Evolutionary conservation across 768 basidiomycete species (phyloP).

Genomic region (Mycena amicta): DNA sequence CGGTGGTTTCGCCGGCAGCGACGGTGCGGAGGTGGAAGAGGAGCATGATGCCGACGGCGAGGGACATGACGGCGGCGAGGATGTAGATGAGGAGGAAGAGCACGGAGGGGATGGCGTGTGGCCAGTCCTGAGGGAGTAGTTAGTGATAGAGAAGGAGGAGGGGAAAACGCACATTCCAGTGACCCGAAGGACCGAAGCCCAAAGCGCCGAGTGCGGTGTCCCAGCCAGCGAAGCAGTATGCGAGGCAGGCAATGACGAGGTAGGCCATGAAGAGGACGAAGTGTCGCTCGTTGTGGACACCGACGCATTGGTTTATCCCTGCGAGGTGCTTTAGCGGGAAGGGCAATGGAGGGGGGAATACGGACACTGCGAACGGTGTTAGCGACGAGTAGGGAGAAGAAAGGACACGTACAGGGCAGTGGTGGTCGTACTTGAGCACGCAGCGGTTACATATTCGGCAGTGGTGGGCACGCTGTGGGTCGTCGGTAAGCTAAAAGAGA

Average conservation of each 20-base stretch:
- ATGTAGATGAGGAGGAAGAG: conserved; percentile 77
- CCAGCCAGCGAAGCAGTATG: conserved; percentile 73
- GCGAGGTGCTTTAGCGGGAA: conserved; percentile 7
- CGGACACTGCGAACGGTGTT: conserved; percentile 6
- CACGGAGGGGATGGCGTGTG: conserved; percentile 64
- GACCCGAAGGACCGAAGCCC: conserved; percentile 38
- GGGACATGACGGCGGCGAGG: conserved; percentile 70
- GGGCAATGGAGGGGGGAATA: neutral
- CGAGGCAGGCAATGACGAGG: conserved; percentile 60
- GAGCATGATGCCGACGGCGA: conserved; percentile 75
- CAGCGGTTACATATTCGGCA: conserved; percentile 91
- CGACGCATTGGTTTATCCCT: conserved; percentile 99
- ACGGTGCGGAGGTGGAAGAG: conserved; percentile 76
- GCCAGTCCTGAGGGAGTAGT: conserved; percentile 45
- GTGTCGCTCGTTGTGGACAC: conserved; percentile 92
- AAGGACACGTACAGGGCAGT: conserved; percentile 76
- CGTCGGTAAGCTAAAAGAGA: neutral
- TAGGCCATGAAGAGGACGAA: conserved; percentile 95
- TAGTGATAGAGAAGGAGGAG: neutral
- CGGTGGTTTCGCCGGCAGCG: conserved; percentile 77
- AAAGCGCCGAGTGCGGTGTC: conserved; percentile 57
- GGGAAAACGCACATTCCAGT: conserved; percentile 38
- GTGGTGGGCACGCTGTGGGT: conserved; percentile 81
- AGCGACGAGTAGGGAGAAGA: conserved; percentile 4
- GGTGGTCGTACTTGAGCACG: conserved; percentile 88